Evolutionary conservation across 345 rosid genomes (phyloP).

Genomic region (Ricinus communis): DNA sequence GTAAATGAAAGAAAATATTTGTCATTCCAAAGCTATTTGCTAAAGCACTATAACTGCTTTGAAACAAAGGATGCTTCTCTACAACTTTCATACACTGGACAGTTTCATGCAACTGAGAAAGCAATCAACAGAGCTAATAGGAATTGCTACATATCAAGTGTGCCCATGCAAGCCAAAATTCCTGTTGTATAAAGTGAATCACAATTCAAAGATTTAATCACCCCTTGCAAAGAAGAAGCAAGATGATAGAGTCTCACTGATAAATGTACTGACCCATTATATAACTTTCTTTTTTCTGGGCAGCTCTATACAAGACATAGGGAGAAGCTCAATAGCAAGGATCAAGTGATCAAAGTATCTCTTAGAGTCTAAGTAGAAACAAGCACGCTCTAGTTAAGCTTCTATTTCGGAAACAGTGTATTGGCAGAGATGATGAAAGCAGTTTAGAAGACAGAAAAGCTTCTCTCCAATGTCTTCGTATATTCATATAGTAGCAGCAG

Average conservation of each 20-base stretch:
- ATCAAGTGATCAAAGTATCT: neutral
- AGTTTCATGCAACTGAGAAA: neutral
- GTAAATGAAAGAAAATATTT: too few relatives aligned
- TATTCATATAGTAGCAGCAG: neutral
- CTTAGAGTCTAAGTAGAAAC: neutral
- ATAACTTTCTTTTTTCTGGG: neutral
- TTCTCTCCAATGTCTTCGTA: neutral
- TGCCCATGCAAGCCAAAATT: neutral
- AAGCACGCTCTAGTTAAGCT: neutral
- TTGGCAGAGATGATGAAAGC: neutral
- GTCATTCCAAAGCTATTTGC: too few relatives aligned
- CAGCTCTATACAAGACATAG: neutral
- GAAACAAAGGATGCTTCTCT: neutral
- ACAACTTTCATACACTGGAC: neutral
- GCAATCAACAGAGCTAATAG: neutral
- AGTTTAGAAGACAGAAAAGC: neutral
- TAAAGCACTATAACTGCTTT: neutral
- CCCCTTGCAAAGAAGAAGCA: neutral
- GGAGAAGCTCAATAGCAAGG: too few relatives aligned
- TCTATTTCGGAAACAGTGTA: neutral
- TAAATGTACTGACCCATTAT: neutral
- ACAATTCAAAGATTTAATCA: neutral
- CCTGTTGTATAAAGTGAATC: neutral
- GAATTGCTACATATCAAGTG: neutral
- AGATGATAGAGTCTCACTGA: neutral